phyloP scores from a whole-genome alignment of 495 filamentous ascomycete genomes.

The Pseudevernia furfuracea region DNA sequence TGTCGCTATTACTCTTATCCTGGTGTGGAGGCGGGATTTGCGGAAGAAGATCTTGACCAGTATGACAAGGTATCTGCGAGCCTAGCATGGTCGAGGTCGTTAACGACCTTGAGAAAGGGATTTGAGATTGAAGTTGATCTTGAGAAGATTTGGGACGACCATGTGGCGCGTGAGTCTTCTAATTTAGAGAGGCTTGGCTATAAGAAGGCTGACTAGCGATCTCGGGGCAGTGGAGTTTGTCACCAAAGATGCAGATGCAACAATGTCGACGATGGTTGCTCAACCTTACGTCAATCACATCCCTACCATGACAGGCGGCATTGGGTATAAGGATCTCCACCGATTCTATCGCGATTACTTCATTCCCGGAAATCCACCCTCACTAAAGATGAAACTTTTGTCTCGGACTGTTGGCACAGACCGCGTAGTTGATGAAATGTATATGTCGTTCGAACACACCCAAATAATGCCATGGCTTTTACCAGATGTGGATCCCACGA shows the following conservation, averaged over 20 bases:
- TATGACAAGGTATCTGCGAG: slow-evolving; percentile 47
- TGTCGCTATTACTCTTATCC: slow-evolving; percentile 40
- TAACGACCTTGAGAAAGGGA: slow-evolving; percentile 45
- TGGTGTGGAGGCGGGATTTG: slow-evolving; percentile 48
- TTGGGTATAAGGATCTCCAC: slow-evolving; percentile 59
- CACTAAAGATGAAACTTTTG: slow-evolving; percentile 60
- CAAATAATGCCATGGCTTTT: slow-evolving; percentile 71
- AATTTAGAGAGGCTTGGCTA: neutral
- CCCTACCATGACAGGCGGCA: slow-evolving; percentile 60
- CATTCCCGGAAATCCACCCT: slow-evolving; percentile 59
- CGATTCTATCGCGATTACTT: slow-evolving; percentile 71
- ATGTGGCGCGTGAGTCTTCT: slow-evolving; percentile 46
- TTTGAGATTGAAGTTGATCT: slow-evolving; percentile 54
- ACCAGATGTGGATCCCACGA: slow-evolving; percentile 67
- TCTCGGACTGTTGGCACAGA: slow-evolving; percentile 60
- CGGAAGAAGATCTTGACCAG: slow-evolving; percentile 44
- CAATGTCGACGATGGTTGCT: slow-evolving; percentile 47
- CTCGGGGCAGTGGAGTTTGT: slow-evolving; percentile 26
- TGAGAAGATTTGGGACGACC: slow-evolving; percentile 52
- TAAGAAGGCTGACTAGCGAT: neutral
- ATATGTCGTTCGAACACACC: slow-evolving; percentile 61
- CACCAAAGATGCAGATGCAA: slow-evolving; percentile 31
- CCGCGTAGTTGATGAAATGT: slow-evolving; percentile 54
- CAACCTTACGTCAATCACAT: slow-evolving; percentile 50
- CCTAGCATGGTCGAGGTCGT: slow-evolving; percentile 50